phyloP scores from a whole-genome alignment of 805 yeast genomes.

The Saccharomycopsis microspora region DNA sequence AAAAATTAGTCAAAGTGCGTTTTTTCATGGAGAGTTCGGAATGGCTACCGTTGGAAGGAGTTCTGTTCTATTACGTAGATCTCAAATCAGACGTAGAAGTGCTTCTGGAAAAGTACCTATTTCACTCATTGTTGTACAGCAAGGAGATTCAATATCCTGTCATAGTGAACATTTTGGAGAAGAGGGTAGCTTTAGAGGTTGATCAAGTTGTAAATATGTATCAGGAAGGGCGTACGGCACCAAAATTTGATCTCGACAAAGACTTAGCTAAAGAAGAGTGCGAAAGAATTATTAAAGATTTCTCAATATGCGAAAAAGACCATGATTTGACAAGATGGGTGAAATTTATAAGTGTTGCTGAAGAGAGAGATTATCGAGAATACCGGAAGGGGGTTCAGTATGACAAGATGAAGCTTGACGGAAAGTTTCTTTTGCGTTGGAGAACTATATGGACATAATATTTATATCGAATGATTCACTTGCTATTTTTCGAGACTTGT shows the following conservation, averaged over 20 bases:
- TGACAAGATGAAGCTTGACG: neutral
- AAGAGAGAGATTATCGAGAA: slow-evolving; percentile 20
- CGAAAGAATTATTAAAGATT: neutral
- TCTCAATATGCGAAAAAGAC: slow-evolving; percentile 17
- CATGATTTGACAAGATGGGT: slow-evolving; percentile 22
- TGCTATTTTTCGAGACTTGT: neutral
- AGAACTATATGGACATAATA: neutral
- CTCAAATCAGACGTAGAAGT: no score
- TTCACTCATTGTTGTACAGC: no score
- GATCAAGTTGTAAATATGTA: neutral
- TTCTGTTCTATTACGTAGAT: no score
- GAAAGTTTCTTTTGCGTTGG: neutral
- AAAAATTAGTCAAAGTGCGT: neutral
- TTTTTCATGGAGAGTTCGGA: no score
- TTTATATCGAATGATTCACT: neutral
- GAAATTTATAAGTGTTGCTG: slow-evolving; percentile 21
- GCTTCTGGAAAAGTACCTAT: no score
- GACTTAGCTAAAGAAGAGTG: neutral
- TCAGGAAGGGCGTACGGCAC: neutral
- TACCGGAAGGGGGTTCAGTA: neutral
- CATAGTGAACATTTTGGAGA: neutral
- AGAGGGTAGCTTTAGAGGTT: neutral
- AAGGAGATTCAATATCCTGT: no score
- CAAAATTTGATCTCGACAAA: neutral
- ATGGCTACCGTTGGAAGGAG: no score